These are phyloP conservation scores for Blastobotrys muscicola DNA, from an alignment of 805 yeast genomes.

Conservation along the genomic window DNA sequence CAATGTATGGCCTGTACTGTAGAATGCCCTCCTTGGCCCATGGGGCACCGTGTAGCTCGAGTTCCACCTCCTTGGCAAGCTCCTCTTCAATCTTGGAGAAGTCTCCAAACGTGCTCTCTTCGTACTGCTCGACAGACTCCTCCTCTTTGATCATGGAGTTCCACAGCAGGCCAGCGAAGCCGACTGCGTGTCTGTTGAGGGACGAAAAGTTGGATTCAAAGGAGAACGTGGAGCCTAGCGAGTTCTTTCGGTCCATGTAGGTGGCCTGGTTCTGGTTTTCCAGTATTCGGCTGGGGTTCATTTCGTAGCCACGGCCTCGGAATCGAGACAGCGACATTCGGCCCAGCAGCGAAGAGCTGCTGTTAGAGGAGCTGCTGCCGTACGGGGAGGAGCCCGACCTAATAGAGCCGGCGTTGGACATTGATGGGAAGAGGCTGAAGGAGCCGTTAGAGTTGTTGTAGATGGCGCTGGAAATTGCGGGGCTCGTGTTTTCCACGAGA, in stretches of 20 bases:
- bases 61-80: constrained; percentile 46
- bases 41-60: constrained; percentile 65
- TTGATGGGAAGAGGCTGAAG: constrained; percentile 5
- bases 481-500: constrained; percentile 12
- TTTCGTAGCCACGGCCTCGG: constrained; percentile 9
- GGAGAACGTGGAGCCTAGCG: constrained; percentile 28
- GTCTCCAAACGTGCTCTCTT: constrained; percentile 20
- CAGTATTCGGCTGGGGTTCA: constrained; percentile 11
- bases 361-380: not conserved
- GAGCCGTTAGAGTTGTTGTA: constrained; percentile 8
- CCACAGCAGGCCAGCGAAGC: constrained; percentile 25
- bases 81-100: constrained; percentile 24
- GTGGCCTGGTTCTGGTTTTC: too few species aligned
- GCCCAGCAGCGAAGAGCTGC: constrained; percentile 13
- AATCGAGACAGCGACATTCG: constrained; percentile 10
- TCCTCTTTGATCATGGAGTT: constrained; percentile 24
- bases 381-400: not conserved
- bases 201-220: constrained; percentile 26
- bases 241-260: constrained; percentile 3
- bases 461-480: constrained; percentile 9
- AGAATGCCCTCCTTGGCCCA: constrained; percentile 69
- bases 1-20: constrained; percentile 26
- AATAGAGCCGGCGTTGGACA: constrained; percentile 1
- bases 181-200: constrained; percentile 23
- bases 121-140: constrained; percentile 15